Evolutionary conservation across 805 yeast species (phyloP).

Genomic region (Metschnikowia anglica): DNA sequence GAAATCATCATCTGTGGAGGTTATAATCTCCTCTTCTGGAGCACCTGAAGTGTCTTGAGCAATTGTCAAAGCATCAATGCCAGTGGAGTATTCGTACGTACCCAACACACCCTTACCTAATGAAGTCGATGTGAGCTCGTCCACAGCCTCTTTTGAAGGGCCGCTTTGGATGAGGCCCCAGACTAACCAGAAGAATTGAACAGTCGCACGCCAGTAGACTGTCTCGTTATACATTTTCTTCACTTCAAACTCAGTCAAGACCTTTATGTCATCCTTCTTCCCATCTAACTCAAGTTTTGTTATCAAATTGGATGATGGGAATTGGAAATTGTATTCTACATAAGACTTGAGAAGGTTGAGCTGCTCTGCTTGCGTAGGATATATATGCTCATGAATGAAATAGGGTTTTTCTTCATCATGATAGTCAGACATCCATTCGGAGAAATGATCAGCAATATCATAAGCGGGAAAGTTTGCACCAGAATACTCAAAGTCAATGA

Average conservation of each 20-base stretch:
- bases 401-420: slow-evolving; percentile 56
- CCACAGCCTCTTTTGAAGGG: slow-evolving; percentile 26
- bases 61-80: slow-evolving; percentile 45
- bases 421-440: slow-evolving; percentile 97
- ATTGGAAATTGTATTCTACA: slow-evolving; percentile 55
- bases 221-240: slow-evolving; percentile 61
- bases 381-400: slow-evolving; percentile 52
- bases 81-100: slow-evolving; percentile 44
- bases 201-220: slow-evolving; percentile 77
- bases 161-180: slow-evolving; percentile 91
- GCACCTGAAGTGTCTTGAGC: slow-evolving; percentile 26
- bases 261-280: slow-evolving; percentile 17
- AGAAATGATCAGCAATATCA: slow-evolving; percentile 90
- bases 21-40: slow-evolving; percentile 32
- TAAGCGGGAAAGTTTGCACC: slow-evolving; percentile 87
- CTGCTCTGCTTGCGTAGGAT: slow-evolving; percentile 69
- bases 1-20: slow-evolving; percentile 59
- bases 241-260: slow-evolving; percentile 42
- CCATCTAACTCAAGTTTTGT: slow-evolving; percentile 19
- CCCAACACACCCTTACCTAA: slow-evolving; percentile 41
- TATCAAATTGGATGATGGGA: slow-evolving; percentile 34
- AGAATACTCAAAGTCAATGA: slow-evolving; percentile 94
- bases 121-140: slow-evolving; percentile 19
- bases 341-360: slow-evolving; percentile 75
- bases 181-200: slow-evolving; percentile 75